Conservation (phyloP, 2,329 filamentous ascomycete species). For the Thyridium curvatum region DNA sequence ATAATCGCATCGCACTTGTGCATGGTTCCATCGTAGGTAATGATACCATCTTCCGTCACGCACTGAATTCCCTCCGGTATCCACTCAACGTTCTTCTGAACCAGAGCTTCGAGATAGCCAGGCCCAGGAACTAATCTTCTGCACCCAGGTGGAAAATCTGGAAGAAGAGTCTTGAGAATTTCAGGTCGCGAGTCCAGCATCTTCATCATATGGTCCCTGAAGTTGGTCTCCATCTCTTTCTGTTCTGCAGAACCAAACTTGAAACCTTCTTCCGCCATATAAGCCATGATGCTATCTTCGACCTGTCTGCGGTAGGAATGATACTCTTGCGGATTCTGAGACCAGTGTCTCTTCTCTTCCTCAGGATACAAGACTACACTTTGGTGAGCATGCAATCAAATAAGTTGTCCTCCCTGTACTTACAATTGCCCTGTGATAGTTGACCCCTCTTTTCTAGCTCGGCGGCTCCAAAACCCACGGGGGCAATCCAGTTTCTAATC, state of each 20-base stretch:
- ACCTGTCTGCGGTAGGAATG: conserved; percentile 2
- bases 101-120: conserved; percentile 17
- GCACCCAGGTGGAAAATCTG: conserved; percentile 11
- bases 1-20: conserved; percentile 24
- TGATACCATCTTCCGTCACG: conserved; percentile 22
- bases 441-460: conserved; percentile 13
- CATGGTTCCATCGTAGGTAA: conserved; percentile 13
- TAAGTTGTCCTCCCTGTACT: neutral
- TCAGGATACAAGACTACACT: neutral
- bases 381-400: neutral
- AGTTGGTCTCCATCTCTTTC: conserved; percentile 12
- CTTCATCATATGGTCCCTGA: conserved; percentile 16
- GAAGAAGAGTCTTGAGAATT: conserved; percentile 16
- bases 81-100: conserved; percentile 19
- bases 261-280: conserved; percentile 14
- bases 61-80: conserved; percentile 19
- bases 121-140: conserved; percentile 17
- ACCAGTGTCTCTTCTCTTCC: conserved; percentile 1
- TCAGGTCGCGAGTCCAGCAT: conserved; percentile 22
- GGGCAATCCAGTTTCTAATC: conserved; percentile 1
- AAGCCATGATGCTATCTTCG: conserved; percentile 5
- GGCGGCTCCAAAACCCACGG: neutral
- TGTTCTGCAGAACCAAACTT: conserved; percentile 12
- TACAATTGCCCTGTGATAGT: conserved; percentile 13
- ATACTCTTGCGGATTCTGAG: conserved; percentile 1